Evolutionary conservation across 169 alveolate genomes (phyloP).

Genomic region (Plasmodium vinckei): DNA sequence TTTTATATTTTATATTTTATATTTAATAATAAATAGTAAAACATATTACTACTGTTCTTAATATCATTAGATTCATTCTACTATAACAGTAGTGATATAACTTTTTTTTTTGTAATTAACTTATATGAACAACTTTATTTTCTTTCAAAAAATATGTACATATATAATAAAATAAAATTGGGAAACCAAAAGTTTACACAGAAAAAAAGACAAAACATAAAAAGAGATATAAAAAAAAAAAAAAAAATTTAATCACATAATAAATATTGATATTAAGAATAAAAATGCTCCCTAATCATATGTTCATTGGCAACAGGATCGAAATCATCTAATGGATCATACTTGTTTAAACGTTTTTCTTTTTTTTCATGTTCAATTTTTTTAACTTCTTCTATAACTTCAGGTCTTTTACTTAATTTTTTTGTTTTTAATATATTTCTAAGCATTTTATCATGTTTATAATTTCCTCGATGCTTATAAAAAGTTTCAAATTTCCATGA

Average conservation of each 20-base stretch:
- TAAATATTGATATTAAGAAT: not conserved
- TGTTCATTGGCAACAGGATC: conserved; percentile 67
- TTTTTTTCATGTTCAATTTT: conserved; percentile 59
- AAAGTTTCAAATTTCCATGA: conserved; percentile 58
- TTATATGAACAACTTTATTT: no score
- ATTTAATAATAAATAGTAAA: no score
- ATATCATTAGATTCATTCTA: no score
- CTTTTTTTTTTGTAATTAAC: no score
- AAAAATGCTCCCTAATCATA: conserved; percentile 53
- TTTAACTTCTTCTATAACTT: conserved; percentile 63
- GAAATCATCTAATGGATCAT: conserved; percentile 69
- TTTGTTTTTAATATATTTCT: conserved; percentile 63
- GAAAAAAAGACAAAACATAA: not conserved
- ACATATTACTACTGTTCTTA: no score
- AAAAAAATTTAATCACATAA: not conserved
- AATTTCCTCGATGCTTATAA: conserved; percentile 75
- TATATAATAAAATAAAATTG: no score
- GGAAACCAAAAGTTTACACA: no score
- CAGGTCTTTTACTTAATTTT: conserved; percentile 73
- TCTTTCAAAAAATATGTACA: no score
- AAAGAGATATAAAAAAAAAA: not conserved
- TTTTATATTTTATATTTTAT: no score
- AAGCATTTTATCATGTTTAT: conserved; percentile 64
- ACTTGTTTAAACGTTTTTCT: conserved; percentile 37
- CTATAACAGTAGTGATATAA: no score